Evolutionary conservation across 148 eudicot genomes (phyloP), one percentile per base, ranked within the genome.

Genomic region (Rhododendron griersonianum): DNA sequence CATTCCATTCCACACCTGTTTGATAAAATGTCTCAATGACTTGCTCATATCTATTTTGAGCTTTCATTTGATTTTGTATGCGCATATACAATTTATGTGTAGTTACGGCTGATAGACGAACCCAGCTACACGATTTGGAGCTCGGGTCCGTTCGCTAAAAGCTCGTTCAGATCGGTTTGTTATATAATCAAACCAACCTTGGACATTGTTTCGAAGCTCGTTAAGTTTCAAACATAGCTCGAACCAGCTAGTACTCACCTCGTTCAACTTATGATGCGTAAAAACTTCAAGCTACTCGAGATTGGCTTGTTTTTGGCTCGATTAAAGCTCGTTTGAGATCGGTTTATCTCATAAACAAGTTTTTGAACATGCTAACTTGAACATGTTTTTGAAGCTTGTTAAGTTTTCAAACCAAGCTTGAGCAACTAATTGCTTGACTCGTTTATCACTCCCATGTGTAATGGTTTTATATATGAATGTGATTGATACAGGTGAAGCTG

Each of bases 401-500:
- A 55, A 55, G 59, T 55, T 55, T 55, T 55, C 59, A 55, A 55
- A 55, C 59, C 59, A 55, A 55, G 21, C 59, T 55, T 55, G 59
- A 55, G 5, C 59, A 14, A 55, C 59, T 55, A 55, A 55, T 55
- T 16, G 59, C 18, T 55, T 16, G 19, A 55, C 59, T 55, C 19
- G 59, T 15, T 55, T 55, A 55, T 55, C 61, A 55, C 61, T 16
- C 19, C 1, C 35, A 73, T 25, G 37, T 11, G 15, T 71, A 71
- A 74, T 75, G 23, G 41, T 28, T 69, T 25, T 14, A 28, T 71
- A 28, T 28, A 71, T 30, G 76, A 30, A 71, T 30, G 39, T 28
- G 39, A 11, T 88, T 71, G 39, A 15, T 88, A 86, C 89, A 97
- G 99, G 98, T 95, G 25, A 91, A 91, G 93, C 86, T 97, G 85